These are phyloP conservation scores for Leishmania tropica DNA, from an alignment of 208 protist genomes.

Conservation along the genomic window DNA sequence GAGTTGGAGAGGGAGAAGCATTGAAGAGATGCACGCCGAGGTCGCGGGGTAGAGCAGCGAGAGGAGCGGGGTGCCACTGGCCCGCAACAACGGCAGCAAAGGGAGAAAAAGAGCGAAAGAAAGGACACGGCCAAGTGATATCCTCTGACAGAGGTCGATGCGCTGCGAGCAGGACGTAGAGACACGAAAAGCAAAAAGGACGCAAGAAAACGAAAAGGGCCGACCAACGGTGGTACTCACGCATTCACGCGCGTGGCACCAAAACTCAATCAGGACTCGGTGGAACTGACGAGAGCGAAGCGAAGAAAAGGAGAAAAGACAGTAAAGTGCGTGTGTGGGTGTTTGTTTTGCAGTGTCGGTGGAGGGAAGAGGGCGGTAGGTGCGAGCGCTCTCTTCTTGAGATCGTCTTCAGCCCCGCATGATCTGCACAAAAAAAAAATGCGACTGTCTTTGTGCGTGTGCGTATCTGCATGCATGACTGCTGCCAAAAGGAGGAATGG, in stretches of 20 bases:
- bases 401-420: background rate
- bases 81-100: background rate
- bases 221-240: background rate
- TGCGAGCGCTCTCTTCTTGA: background rate
- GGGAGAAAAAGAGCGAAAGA: background rate
- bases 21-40: background rate
- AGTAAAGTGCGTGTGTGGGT: background rate
- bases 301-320: background rate
- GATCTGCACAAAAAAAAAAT: conserved; percentile 1
- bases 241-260: background rate
- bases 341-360: background rate
- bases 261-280: background rate
- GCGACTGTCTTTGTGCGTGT: background rate
- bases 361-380: background rate
- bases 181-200: background rate
- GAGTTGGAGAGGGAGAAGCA: background rate
- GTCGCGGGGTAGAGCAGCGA: background rate
- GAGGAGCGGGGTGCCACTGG: background rate
- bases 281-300: background rate
- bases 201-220: background rate
- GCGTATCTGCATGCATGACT: background rate
- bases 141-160: background rate
- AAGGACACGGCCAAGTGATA: background rate
- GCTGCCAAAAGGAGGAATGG: background rate
- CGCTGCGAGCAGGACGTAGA: background rate